A percentile compares a stretch with the other conserved stretches of the same genome.
These are phyloP conservation scores for Prunus persica DNA, from an alignment of 306 rosid genomes.

Conservation along the genomic window DNA sequence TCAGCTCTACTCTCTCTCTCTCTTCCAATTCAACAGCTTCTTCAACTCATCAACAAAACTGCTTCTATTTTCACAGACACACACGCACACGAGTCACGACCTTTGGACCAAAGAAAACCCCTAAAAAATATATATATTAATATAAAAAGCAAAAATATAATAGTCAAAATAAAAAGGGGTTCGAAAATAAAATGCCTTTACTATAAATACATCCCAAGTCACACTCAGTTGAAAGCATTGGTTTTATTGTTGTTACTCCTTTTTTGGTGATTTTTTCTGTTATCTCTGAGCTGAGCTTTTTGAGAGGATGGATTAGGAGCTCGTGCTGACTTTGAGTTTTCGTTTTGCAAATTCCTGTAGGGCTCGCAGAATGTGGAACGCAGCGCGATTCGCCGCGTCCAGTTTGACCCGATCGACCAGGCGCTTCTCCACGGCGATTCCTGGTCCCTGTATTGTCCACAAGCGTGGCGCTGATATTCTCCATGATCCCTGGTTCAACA, in stretches of 20 bases:
- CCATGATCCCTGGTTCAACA: constrained; percentile 99
- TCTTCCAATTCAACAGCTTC: not conserved
- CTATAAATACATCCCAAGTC: not conserved
- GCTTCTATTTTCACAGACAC: constrained; percentile 10
- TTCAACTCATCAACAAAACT: not conserved
- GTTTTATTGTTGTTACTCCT: not conserved
- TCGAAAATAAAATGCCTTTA: not conserved
- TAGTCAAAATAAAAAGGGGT: not conserved
- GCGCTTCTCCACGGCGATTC: constrained; percentile 71
- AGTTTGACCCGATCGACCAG: constrained; percentile 52
- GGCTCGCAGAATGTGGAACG: constrained; percentile 64
- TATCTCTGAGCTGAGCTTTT: not conserved
- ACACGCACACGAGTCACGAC: no score
- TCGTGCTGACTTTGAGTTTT: constrained; percentile 13
- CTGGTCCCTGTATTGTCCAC: constrained; percentile 90
- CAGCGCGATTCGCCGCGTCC: constrained; percentile 61
- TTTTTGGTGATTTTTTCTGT: not conserved
- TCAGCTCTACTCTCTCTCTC: constrained; percentile 19
- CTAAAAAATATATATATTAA: not conserved
- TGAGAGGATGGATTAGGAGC: constrained; percentile 12
- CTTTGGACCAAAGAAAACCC: not conserved
- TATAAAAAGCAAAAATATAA: not conserved
- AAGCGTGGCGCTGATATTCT: constrained; percentile 99
- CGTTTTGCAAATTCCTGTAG: not conserved
- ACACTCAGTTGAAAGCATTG: not conserved